Evolutionary conservation across 768 basidiomycete genomes (phyloP).

Genomic region (Rhizopogon vinicolor): DNA sequence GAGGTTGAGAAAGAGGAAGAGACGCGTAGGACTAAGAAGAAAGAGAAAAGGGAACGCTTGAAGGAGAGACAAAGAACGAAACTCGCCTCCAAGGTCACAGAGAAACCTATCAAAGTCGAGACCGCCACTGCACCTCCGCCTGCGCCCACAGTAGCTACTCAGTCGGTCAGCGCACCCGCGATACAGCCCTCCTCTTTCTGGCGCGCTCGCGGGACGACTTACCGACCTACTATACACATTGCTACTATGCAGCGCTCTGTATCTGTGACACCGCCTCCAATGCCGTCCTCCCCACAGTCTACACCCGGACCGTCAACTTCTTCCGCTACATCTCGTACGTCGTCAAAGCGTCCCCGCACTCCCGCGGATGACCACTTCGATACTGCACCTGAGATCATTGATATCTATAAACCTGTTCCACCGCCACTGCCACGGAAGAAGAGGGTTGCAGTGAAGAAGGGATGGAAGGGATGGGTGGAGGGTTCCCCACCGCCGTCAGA

Average conservation of each 20-base stretch:
- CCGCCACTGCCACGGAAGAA: slow-evolving; percentile 52
- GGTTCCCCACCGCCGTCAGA: slow-evolving; percentile 77
- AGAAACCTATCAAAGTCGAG: slow-evolving; percentile 24
- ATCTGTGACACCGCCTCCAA: slow-evolving; percentile 73
- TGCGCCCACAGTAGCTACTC: slow-evolving; percentile 9
- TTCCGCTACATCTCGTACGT: slow-evolving; percentile 68
- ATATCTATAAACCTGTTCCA: neutral
- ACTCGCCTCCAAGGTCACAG: slow-evolving; percentile 28
- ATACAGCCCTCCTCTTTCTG: slow-evolving; percentile 52
- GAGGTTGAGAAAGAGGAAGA: slow-evolving; percentile 60
- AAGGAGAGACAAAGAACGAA: slow-evolving; percentile 43
- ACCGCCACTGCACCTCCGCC: slow-evolving; percentile 14
- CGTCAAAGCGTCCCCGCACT: slow-evolving; percentile 75
- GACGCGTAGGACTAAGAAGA: slow-evolving; percentile 48
- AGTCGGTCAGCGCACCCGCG: slow-evolving; percentile 24
- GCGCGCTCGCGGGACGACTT: slow-evolving; percentile 42
- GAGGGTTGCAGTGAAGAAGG: slow-evolving; percentile 63
- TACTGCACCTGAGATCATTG: slow-evolving; percentile 4
- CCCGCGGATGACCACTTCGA: slow-evolving; percentile 52
- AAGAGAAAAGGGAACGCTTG: slow-evolving; percentile 43
- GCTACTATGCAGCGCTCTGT: slow-evolving; percentile 63
- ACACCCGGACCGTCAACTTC: slow-evolving; percentile 76
- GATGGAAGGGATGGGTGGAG: slow-evolving; percentile 92
- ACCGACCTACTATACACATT: slow-evolving; percentile 64
- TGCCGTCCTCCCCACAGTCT: slow-evolving; percentile 58